These are phyloP conservation scores for Collybia sp. DNA, from an alignment of 768 basidiomycete genomes.

Conservation along the genomic window DNA sequence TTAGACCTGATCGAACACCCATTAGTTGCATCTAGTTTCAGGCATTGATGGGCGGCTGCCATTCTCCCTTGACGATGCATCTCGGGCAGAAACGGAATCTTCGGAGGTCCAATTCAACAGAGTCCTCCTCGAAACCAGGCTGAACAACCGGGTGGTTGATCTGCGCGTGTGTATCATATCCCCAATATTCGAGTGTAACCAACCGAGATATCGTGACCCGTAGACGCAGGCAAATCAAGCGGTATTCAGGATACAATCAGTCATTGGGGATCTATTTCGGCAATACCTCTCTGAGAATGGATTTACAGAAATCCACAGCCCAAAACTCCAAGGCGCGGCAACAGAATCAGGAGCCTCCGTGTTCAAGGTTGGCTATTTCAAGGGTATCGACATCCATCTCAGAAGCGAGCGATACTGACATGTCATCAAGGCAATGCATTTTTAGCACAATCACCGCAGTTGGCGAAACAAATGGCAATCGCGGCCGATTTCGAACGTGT, in stretches of 20 bases:
- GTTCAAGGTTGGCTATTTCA: slow-evolving; percentile 98
- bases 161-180: slow-evolving; percentile 60
- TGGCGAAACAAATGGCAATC: slow-evolving; percentile 99
- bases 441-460: slow-evolving; percentile 94
- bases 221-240: slow-evolving; percentile 96
- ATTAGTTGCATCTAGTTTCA: slow-evolving; percentile 76
- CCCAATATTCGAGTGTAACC: too few species aligned
- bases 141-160: slow-evolving; percentile 93
- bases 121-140: slow-evolving; percentile 88
- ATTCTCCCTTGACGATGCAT: slow-evolving; percentile 91
- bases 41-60: slow-evolving; percentile 78
- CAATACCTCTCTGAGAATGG: slow-evolving; percentile 67
- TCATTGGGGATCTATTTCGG: slow-evolving; percentile 86
- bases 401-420: too few species aligned
- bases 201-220: too few species aligned
- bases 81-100: slow-evolving; percentile 60
- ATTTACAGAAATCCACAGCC: slow-evolving; percentile 95
- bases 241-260: slow-evolving; percentile 88
- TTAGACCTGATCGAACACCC: slow-evolving; percentile 2
- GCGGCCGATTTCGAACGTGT: slow-evolving; percentile 98
- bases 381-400: slow-evolving; percentile 45
- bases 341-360: slow-evolving; percentile 97
- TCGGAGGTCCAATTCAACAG: slow-evolving; percentile 63
- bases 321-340: slow-evolving; percentile 94
- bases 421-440: slow-evolving; percentile 67